Evolutionary conservation across 257 asterid genomes (phyloP).

Genomic region (Ligustrum vulgare): DNA sequence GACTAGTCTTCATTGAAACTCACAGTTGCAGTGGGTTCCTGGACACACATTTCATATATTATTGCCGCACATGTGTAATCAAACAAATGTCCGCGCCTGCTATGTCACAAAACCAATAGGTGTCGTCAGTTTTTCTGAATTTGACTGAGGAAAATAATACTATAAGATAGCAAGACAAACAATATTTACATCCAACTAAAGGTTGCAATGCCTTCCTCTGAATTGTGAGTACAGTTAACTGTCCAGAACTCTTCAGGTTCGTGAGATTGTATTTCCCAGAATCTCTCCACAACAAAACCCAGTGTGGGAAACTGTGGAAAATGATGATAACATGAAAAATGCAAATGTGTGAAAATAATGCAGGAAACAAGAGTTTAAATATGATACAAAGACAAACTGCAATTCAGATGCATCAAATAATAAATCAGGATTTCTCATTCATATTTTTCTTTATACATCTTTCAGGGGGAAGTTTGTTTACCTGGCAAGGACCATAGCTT

Average conservation of each 20-base stretch:
- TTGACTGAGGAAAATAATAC: slow-evolving; percentile 7
- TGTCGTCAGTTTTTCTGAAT: slow-evolving; percentile 22
- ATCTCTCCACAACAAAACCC: slow-evolving; percentile 94
- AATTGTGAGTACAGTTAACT: slow-evolving; percentile 81
- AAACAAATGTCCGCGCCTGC: slow-evolving; percentile 97
- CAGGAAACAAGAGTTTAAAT: slow-evolving; percentile 19
- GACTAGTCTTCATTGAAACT: slow-evolving; percentile 35
- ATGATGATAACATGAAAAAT: slow-evolving; percentile 21
- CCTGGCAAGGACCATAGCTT: slow-evolving; percentile 99
- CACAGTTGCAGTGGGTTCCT: slow-evolving; percentile 88
- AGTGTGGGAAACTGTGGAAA: slow-evolving; percentile 87
- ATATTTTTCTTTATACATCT: slow-evolving; percentile 13
- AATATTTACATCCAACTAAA: slow-evolving; percentile 82
- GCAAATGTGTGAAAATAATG: slow-evolving; percentile 9
- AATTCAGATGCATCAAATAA: background rate
- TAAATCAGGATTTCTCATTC: slow-evolving; percentile 1
- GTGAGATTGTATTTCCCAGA: slow-evolving; percentile 95
- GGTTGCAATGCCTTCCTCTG: slow-evolving; percentile 81
- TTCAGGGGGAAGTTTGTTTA: slow-evolving; percentile 25
- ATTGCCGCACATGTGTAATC: slow-evolving; percentile 85
- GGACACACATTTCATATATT: slow-evolving; percentile 86
- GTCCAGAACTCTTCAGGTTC: slow-evolving; percentile 99
- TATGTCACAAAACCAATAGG: slow-evolving; percentile 27
- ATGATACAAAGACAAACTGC: background rate
- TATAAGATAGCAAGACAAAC: slow-evolving; percentile 25